A percentile compares a stretch with the other conserved stretches of the same genome.
These are phyloP conservation scores for Cyclotella cryptica DNA, from an alignment of 108 stramenopile genomes.

Conservation along the genomic window DNA sequence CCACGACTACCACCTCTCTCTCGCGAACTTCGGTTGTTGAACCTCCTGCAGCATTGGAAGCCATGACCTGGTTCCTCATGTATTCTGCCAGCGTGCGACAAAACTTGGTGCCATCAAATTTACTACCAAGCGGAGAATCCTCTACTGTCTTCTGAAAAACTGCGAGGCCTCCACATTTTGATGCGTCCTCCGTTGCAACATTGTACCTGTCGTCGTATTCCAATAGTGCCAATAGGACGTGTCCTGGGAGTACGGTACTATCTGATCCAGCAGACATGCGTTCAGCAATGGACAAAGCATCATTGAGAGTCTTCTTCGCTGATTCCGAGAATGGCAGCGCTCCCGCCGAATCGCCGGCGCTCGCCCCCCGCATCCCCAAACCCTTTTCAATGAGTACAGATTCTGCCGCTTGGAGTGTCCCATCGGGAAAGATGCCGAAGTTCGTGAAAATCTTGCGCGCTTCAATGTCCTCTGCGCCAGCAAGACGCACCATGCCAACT, in stretches of 20 bases:
- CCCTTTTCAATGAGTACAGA: conserved; percentile 29
- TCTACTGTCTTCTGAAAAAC: conserved; percentile 24
- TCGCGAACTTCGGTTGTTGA: conserved; percentile 49
- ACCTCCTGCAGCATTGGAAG: conserved; percentile 11
- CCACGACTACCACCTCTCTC: conserved; percentile 64
- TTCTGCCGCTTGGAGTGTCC: conserved; percentile 32
- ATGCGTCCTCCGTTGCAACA: conserved; percentile 47
- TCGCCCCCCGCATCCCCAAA: not conserved
- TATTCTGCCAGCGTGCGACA: conserved; percentile 39
- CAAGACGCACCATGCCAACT: conserved; percentile 45
- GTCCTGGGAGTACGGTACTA: conserved; percentile 46
- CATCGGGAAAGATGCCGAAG: conserved; percentile 52
- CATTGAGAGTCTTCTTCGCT: conserved; percentile 41
- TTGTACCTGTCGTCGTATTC: conserved; percentile 51
- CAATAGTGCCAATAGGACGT: conserved; percentile 55
- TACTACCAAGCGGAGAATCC: conserved; percentile 23
- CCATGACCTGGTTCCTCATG: conserved; percentile 26
- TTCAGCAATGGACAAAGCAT: conserved; percentile 49
- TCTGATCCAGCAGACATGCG: conserved; percentile 32
- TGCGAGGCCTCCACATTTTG: conserved; percentile 44
- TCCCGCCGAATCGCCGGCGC: not conserved
- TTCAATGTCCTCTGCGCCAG: conserved; percentile 41
- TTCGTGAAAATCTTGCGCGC: conserved; percentile 41
- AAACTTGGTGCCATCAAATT: conserved; percentile 49
- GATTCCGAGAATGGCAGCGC: conserved; percentile 53